Evolutionary conservation across 208 protist species (phyloP).

Genomic region (Acanthamoeba culbertsoni): DNA sequence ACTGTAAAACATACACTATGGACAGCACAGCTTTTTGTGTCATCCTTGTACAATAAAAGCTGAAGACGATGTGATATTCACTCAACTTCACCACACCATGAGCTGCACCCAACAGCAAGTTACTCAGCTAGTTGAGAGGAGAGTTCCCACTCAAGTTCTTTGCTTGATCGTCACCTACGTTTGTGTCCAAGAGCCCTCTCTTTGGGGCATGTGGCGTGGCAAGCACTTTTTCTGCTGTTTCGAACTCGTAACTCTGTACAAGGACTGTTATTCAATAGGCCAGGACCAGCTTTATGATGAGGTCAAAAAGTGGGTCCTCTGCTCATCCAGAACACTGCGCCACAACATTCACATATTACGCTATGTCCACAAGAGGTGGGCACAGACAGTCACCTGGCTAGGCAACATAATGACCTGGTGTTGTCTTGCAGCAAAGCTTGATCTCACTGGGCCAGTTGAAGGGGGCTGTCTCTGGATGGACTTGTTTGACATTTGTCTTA

Average conservation of each 20-base stretch:
- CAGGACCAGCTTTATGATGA: not conserved
- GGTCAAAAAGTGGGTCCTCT: not conserved
- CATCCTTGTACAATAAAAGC: too few relatives aligned
- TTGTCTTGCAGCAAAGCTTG: not conserved
- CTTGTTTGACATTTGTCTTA: not conserved
- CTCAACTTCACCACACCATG: not conserved
- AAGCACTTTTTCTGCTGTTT: not conserved
- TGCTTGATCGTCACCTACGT: not conserved
- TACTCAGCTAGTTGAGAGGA: not conserved
- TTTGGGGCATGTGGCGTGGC: not conserved
- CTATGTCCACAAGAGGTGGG: not conserved
- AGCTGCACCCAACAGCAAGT: not conserved
- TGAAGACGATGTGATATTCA: too few relatives aligned
- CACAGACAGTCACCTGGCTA: not conserved
- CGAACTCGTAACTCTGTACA: not conserved
- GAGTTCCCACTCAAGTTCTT: not conserved
- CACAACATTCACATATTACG: not conserved
- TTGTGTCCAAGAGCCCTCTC: not conserved
- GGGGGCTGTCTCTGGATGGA: not conserved
- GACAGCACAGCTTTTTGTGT: too few relatives aligned
- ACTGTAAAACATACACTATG: too few relatives aligned
- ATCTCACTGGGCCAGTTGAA: not conserved
- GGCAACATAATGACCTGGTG: not conserved
- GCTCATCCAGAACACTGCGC: not conserved
- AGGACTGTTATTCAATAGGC: not conserved